Percentiles rank a stretch among this genome's conserved stretches.
Evolutionary conservation across 306 rosid genomes (phyloP).

Genomic region (Urtica urens): DNA sequence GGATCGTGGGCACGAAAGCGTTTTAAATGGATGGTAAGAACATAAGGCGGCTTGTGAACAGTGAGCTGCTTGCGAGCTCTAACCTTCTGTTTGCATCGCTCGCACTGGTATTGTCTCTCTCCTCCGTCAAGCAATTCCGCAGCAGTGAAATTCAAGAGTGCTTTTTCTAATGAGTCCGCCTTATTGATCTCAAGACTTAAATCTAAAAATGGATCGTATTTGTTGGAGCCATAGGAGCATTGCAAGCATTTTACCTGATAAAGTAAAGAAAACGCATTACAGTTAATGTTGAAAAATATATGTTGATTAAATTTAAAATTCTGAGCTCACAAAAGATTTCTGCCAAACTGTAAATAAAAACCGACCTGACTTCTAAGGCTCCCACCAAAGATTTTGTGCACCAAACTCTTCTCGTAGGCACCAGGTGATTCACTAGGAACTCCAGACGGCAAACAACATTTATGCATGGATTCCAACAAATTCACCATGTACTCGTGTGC

Average conservation of each 20-base stretch:
- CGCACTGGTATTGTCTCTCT: constrained; percentile 79
- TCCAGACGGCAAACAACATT: constrained; percentile 91
- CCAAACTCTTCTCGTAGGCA: constrained; percentile 95
- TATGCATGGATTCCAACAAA: constrained; percentile 95
- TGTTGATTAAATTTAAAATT: not conserved
- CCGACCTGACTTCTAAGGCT: constrained; percentile 86
- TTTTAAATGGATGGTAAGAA: constrained; percentile 76
- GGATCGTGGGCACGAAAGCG: constrained; percentile 71
- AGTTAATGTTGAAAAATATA: not conserved
- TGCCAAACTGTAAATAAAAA: constrained; percentile 2
- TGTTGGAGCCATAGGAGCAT: constrained; percentile 77
- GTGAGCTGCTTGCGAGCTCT: constrained; percentile 81
- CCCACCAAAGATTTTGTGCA: constrained; percentile 93
- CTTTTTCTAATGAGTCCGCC: constrained; percentile 79
- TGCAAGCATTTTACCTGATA: constrained; percentile 83
- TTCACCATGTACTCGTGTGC: constrained; percentile 99
- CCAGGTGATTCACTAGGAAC: constrained; percentile 85
- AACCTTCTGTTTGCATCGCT: constrained; percentile 89
- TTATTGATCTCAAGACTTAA: constrained; percentile 82
- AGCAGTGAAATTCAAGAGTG: constrained; percentile 71
- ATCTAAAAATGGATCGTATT: constrained; percentile 87
- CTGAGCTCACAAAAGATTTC: not conserved
- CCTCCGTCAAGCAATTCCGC: constrained; percentile 90
- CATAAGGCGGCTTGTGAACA: constrained; percentile 82
- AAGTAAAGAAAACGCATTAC: constrained; percentile 7